These are phyloP conservation scores for Biscogniauxia sp. DNA, from an alignment of 2,329 filamentous ascomycete species.

Conservation along the genomic window DNA sequence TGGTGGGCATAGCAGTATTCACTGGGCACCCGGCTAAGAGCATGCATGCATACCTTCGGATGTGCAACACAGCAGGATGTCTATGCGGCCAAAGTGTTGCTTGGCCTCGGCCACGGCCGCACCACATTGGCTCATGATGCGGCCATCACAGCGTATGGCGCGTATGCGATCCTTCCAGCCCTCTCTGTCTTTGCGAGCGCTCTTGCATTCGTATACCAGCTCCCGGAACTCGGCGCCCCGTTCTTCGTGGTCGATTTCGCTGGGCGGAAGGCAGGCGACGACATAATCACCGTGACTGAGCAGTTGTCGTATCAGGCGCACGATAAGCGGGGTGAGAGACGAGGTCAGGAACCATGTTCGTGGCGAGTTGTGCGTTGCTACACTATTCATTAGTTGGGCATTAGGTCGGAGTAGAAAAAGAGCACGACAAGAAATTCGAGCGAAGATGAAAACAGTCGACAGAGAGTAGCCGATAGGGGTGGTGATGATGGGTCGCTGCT, in stretches of 20 bases:
- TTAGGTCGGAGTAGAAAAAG: constrained; percentile 13
- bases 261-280: constrained; percentile 75
- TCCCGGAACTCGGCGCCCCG: constrained; percentile 77
- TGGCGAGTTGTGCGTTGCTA: constrained; percentile 68
- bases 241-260: constrained; percentile 73
- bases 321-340: constrained; percentile 78
- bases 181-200: constrained; percentile 61
- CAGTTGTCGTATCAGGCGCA: constrained; percentile 76
- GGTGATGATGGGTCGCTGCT: too few relatives aligned
- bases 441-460: not conserved
- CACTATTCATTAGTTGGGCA: constrained; percentile 35
- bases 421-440: not conserved
- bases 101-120: constrained; percentile 85
- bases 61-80: constrained; percentile 86
- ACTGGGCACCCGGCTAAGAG: not conserved
- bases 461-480: too few relatives aligned
- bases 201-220: constrained; percentile 70
- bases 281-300: constrained; percentile 91
- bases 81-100: constrained; percentile 78
- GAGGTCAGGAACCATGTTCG: constrained; percentile 92
- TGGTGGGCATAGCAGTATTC: not conserved
- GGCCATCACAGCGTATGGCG: constrained; percentile 62
- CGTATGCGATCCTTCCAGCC: constrained; percentile 79
- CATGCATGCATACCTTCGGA: constrained; percentile 64
- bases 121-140: constrained; percentile 68